Evolutionary conservation across 139 green algal genomes (phyloP), one percentile per base, ranked within the genome.

Genomic region (Chlorella sorokiniana): DNA sequence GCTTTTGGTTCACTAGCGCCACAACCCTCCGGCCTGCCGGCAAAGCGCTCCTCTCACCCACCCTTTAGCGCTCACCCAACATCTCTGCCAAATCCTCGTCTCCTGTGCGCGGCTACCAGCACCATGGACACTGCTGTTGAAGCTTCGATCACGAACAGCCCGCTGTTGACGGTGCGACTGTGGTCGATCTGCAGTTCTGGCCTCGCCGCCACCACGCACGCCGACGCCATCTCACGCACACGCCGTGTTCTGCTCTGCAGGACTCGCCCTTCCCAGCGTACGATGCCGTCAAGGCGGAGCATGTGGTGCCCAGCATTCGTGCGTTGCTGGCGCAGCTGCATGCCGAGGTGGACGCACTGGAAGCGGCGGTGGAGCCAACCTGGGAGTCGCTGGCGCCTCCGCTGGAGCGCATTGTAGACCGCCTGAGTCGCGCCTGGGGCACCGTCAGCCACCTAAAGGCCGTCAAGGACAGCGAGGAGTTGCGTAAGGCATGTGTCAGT

Each of bases 371-470:
- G 20, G 37, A 84, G 65, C 86, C 91, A 4, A 93, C 84, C 14
- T 99, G 96, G 94, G 65, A 89, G 38, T 88, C 76, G 1, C 87
- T 99, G 40, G 92, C 97, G 69, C 87, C 95, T 77, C 95, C 96
- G 0, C 81, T 98, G 63, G 96, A 99, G 87, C 84, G 87, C 35
- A 90, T 99, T 16, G 79, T 71, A 0, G 96, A 98, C 88, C 86
- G 87, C 18, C 89, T 98, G 59, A 82, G 87, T 56, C 83, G 93
- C 33, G 88, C 92, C 14, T 99, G 96, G 96, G 94, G 95, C 82
- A 90, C 94, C 33, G 95, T 99, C 14, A 88, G 68, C 40, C 96
- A 99, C 87, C 93, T 99, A 31, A 99, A 99, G 91, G 94, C 92
- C 5, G 96, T 99, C 20, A 91, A 94, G 82, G 96, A 99, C 91